Base-by-base conservation (phyloP, 805 yeast genomes). In the Danielia oregonensis region DNA sequence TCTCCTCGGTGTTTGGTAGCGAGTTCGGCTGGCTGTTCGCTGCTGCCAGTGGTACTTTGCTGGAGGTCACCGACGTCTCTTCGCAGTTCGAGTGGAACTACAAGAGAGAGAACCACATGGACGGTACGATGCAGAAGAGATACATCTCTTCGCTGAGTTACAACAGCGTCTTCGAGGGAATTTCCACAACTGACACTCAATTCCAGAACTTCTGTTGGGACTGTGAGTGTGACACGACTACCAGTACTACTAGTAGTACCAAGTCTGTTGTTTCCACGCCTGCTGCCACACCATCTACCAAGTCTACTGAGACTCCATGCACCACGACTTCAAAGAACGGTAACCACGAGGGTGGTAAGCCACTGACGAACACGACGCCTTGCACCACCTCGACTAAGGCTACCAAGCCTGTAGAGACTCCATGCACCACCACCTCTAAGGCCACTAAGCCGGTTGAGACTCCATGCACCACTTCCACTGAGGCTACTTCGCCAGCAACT, bases 151-250 rank as follows among this genome's bases (percentile, higher is more conserved):
- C n/a, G n/a, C n/a, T n/a, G n/a, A n/a, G n/a, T n/a, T n/a, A n/a
- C n/a, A n/a, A n/a, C n/a, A n/a, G n/a, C 14, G 12, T 26, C 7
- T 26, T 26, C 17, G 21, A 26, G 13, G 13, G 8, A 17, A 26
- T 26, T 9, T 26, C 29, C 3, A 16, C 19, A 7, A 26, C 6
- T 9, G 17, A 26, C 14, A 17, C 21, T 11, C 14, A 17, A 4
- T 26, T 26, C 12, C 29, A 19, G 2, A 21, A 19, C 4, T 19
- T 16, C 14, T 28, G 30, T 28, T 28, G 30, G 30, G 30, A 28
- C 9, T 28, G 30, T 9, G 24, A 18, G 2, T 19, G 24, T 12
- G 24, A 28, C 10, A 28, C 24, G 5, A 14, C 30, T 2, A 8
- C n/a, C n/a, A n/a, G n/a, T n/a, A n/a, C n/a, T n/a, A n/a, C n/a